phyloP scores from a whole-genome alignment of 371 early-diverging fungal species.

The Apophysomyces elegans region DNA sequence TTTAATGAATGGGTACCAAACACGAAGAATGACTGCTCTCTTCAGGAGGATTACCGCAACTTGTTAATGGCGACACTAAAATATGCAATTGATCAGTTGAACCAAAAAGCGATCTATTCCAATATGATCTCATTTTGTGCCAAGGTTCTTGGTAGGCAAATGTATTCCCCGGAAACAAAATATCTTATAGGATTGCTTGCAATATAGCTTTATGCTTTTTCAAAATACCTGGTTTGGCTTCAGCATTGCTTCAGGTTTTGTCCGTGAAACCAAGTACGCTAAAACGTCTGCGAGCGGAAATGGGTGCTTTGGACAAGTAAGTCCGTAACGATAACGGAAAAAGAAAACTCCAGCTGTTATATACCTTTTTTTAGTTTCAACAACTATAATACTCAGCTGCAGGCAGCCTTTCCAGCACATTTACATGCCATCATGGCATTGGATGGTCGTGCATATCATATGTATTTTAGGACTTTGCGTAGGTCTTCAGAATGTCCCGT shows the following conservation, averaged over 20 bases:
- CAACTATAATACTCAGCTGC: conserved; percentile 6
- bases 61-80: conserved; percentile 34
- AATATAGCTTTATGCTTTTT: conserved; percentile 56
- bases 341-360: neutral
- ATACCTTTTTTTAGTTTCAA: conserved; percentile 4
- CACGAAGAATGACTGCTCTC: conserved; percentile 4
- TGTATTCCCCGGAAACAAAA: neutral
- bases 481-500: conserved; percentile 31
- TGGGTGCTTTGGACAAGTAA: conserved; percentile 24
- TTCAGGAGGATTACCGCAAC: conserved; percentile 23
- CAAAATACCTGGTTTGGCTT: conserved; percentile 58
- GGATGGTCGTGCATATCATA: conserved; percentile 14
- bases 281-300: conserved; percentile 40
- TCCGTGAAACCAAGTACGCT: conserved; percentile 43
- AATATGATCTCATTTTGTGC: conserved; percentile 60
- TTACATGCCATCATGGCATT: conserved; percentile 23
- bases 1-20: conserved; percentile 14
- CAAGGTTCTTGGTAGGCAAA: conserved; percentile 40
- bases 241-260: conserved; percentile 42
- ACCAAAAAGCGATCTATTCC: conserved; percentile 50
- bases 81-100: conserved; percentile 49
- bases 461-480: neutral
- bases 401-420: conserved; percentile 19
- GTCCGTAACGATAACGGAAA: neutral
- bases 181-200: neutral